phyloP scores from a whole-genome alignment of 495 filamentous ascomycete genomes.

The Xylaria palmicola region DNA sequence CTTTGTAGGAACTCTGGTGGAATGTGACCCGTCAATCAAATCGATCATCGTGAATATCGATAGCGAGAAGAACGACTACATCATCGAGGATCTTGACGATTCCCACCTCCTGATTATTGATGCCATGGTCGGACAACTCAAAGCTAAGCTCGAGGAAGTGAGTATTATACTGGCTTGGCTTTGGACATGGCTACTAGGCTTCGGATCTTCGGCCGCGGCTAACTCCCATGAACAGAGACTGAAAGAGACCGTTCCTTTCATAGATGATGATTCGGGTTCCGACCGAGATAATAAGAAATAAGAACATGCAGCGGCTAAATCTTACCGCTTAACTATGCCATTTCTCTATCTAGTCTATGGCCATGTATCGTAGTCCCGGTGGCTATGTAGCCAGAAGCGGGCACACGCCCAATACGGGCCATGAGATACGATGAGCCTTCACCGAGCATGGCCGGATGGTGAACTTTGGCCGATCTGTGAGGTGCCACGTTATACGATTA shows the following conservation, averaged over 20 bases:
- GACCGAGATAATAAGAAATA: conserved; percentile 25
- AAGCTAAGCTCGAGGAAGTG: conserved; percentile 60
- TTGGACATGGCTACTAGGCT: neutral
- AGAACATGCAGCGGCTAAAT: neutral
- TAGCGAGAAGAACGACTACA: conserved; percentile 51
- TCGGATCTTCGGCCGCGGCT: conserved; percentile 6
- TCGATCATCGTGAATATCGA: conserved; percentile 63
- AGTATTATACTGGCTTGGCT: neutral
- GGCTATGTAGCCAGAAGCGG: too few relatives aligned
- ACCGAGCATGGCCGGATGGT: neutral
- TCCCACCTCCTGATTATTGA: conserved; percentile 72
- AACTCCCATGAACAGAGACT: conserved; percentile 30
- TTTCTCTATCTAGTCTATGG: neutral
- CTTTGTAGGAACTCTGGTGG: conserved; percentile 63
- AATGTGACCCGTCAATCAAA: conserved; percentile 66
- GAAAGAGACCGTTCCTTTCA: conserved; percentile 44
- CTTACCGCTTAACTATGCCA: neutral
- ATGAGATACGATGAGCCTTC: neutral
- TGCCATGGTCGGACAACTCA: conserved; percentile 60
- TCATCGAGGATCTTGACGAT: conserved; percentile 73
- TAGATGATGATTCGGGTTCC: conserved; percentile 40
- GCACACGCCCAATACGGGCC: neutral
- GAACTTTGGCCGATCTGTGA: neutral
- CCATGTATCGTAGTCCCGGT: neutral
- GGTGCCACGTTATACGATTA: neutral